These are phyloP conservation scores for Alopecurus myosuroides DNA, from an alignment of 176 grass and related monocot species.

Conservation along the genomic window DNA sequence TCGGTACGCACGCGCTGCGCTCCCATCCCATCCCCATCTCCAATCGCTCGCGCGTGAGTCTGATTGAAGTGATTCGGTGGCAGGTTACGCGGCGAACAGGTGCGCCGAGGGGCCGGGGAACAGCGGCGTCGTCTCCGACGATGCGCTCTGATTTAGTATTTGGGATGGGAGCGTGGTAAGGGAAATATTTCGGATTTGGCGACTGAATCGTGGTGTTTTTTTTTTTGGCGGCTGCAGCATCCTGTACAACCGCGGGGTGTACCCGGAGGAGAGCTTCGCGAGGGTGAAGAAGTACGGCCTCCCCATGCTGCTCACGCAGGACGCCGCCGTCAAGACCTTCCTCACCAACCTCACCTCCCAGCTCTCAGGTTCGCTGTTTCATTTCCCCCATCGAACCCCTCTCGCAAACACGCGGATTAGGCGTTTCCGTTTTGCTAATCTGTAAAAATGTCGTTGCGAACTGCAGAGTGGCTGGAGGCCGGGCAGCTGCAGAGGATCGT, in stretches of 20 bases:
- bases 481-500: slow-evolving; percentile 86
- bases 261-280: slow-evolving; percentile 86
- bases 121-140: neutral
- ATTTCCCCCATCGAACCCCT: too few relatives aligned
- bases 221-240: slow-evolving; percentile 49
- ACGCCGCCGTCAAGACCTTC: slow-evolving; percentile 77
- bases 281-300: slow-evolving; percentile 99
- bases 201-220: neutral
- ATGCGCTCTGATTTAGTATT: neutral
- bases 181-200: neutral
- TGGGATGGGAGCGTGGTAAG: neutral
- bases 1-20: slow-evolving; percentile 50
- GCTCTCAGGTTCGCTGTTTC: too few relatives aligned
- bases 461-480: slow-evolving; percentile 84
- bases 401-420: too few relatives aligned
- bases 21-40: neutral
- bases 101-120: neutral
- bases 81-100: slow-evolving; percentile 98
- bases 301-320: slow-evolving; percentile 83
- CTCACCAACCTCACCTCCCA: slow-evolving; percentile 46
- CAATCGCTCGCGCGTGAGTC: neutral
- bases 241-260: slow-evolving; percentile 89
- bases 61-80: slow-evolving; percentile 25
- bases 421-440: neutral
- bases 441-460: neutral